A percentile compares a stretch with the other conserved stretches of the same genome.
Evolutionary conservation across 306 rosid species (phyloP).

Genomic region (Dicorynia guianensis): DNA sequence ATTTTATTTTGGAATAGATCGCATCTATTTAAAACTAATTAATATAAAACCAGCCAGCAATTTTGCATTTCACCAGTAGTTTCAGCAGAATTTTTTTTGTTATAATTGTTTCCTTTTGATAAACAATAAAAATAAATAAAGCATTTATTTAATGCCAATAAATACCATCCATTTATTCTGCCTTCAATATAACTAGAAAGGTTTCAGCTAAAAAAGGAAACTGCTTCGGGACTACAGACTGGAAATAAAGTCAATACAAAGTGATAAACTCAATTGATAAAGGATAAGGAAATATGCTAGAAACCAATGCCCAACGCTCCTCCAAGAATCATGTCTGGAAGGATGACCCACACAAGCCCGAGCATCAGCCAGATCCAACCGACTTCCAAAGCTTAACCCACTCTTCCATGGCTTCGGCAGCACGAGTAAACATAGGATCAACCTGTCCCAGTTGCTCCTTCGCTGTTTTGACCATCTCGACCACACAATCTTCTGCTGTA

Average conservation of each 20-base stretch:
- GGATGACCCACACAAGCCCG: slow-evolving; percentile 21
- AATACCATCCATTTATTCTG: slow-evolving; percentile 38
- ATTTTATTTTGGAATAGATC: no score
- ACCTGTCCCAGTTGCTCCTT: slow-evolving; percentile 82
- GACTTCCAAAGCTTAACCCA: slow-evolving; percentile 92
- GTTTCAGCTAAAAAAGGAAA: slow-evolving; percentile 31
- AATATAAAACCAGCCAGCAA: no score
- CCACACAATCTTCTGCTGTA: slow-evolving; percentile 77
- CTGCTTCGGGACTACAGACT: slow-evolving; percentile 22
- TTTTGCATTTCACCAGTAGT: no score
- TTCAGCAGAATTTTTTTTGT: no score
- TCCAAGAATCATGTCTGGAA: slow-evolving; percentile 20
- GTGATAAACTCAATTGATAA: slow-evolving; percentile 4
- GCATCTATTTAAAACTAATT: no score
- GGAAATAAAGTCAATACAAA: slow-evolving; percentile 35
- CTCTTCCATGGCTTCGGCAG: slow-evolving; percentile 85
- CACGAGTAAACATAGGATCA: slow-evolving; percentile 73
- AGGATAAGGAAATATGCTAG: slow-evolving; percentile 22
- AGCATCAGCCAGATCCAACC: slow-evolving; percentile 56
- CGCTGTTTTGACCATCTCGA: slow-evolving; percentile 74
- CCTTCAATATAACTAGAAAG: slow-evolving; percentile 30
- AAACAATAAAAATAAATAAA: neutral
- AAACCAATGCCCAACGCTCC: slow-evolving; percentile 34
- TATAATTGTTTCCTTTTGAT: no score
- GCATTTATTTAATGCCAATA: slow-evolving; percentile 39